A percentile compares a stretch with the other conserved stretches of the same genome.
Evolutionary conservation across 257 asterid genomes (phyloP).

Genomic region (Plantago major): DNA sequence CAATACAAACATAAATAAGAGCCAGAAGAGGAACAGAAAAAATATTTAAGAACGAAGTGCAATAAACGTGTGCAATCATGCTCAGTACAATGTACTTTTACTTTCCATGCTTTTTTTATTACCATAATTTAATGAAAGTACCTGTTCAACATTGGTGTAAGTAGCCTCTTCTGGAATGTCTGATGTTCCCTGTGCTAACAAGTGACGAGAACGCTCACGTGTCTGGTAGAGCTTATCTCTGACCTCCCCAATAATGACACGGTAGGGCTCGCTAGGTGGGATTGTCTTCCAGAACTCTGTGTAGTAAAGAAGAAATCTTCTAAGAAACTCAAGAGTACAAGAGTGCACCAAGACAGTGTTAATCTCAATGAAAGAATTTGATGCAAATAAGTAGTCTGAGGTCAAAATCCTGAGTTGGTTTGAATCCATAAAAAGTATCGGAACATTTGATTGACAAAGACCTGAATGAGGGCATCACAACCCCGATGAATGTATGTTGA

Average conservation of each 20-base stretch:
- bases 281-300: conserved; percentile 63
- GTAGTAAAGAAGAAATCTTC: conserved; percentile 2
- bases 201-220: conserved; percentile 62
- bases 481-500: too few relatives aligned
- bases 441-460: too few relatives aligned
- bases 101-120: too few relatives aligned
- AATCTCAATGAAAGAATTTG: neutral
- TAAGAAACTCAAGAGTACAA: neutral
- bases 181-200: conserved; percentile 39
- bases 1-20: too few relatives aligned
- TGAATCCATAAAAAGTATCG: too few relatives aligned
- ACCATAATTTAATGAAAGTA: conserved; percentile 7
- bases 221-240: conserved; percentile 55
- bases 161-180: conserved; percentile 59
- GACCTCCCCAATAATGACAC: conserved; percentile 64
- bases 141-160: conserved; percentile 54
- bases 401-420: too few relatives aligned
- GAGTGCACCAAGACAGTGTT: neutral
- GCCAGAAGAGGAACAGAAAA: too few relatives aligned
- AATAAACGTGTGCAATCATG: too few relatives aligned
- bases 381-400: neutral
- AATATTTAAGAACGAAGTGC: too few relatives aligned
- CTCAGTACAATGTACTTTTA: too few relatives aligned
- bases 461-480: too few relatives aligned
- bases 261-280: conserved; percentile 54